phyloP scores from a whole-genome alignment of 805 yeast species.

The Cyberlindnera nakhonratchasimensis region DNA sequence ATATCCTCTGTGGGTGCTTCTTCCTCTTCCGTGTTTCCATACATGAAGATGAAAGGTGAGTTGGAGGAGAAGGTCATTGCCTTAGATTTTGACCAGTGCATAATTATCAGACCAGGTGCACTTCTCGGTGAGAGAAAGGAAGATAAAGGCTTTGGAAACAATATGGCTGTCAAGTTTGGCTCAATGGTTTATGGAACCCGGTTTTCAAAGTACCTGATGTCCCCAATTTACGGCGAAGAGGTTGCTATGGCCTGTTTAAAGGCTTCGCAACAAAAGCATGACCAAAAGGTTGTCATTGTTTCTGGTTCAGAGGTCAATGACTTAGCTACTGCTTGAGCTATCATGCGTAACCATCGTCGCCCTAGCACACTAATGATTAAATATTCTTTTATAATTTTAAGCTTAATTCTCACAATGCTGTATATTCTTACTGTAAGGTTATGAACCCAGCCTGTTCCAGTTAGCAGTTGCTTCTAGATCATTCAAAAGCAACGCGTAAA shows the following conservation, averaged over 20 bases:
- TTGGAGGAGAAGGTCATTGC: slow-evolving; percentile 64
- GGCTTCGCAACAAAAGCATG: slow-evolving; percentile 22
- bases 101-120: slow-evolving; percentile 76
- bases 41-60: slow-evolving; percentile 68
- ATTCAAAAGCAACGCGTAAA: no score
- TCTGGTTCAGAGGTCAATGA: slow-evolving; percentile 28
- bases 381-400: no score
- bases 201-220: slow-evolving; percentile 30
- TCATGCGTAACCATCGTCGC: no score
- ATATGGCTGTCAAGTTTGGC: slow-evolving; percentile 29
- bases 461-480: no score
- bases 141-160: slow-evolving; percentile 37
- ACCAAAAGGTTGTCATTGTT: slow-evolving; percentile 30
- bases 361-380: no score
- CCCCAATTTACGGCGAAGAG: slow-evolving; percentile 62
- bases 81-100: slow-evolving; percentile 64
- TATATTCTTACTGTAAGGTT: no score
- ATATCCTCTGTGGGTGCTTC: slow-evolving; percentile 68
- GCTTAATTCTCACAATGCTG: no score
- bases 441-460: no score
- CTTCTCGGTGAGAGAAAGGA: slow-evolving; percentile 60
- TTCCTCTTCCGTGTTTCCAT: slow-evolving; percentile 53
- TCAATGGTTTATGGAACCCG: slow-evolving; percentile 32
- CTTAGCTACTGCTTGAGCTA: slow-evolving; percentile 9
- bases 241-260: slow-evolving; percentile 56